These are phyloP conservation scores for Xylaria sp. DNA, from an alignment of 2,329 filamentous ascomycete species.

Conservation along the genomic window DNA sequence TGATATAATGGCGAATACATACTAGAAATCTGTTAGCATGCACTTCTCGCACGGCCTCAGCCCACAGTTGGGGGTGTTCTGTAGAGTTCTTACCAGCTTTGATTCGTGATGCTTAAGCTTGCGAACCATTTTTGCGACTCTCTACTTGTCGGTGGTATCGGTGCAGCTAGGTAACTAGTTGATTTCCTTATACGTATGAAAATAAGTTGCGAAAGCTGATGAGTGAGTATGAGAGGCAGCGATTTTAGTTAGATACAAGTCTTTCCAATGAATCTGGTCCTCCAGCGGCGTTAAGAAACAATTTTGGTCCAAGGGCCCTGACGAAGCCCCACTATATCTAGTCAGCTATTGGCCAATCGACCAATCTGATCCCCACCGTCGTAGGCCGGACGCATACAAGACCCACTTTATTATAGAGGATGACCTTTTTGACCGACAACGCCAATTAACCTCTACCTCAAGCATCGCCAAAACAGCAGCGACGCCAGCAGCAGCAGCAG, in stretches of 20 bases:
- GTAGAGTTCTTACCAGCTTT: slow-evolving; percentile 68
- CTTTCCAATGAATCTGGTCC: not conserved
- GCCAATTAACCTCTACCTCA: slow-evolving; percentile 10
- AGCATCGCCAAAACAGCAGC: slow-evolving; percentile 16
- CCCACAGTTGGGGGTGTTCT: not conserved
- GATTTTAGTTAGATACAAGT: slow-evolving; percentile 2
- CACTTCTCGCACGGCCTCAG: not conserved
- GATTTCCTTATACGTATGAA: not conserved
- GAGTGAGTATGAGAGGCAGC: slow-evolving; percentile 3
- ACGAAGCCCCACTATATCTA: slow-evolving; percentile 4
- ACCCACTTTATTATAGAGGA: slow-evolving; percentile 14
- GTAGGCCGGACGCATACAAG: not conserved
- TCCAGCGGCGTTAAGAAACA: slow-evolving; percentile 27
- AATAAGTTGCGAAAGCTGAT: not conserved
- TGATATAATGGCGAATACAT: slow-evolving; percentile 11
- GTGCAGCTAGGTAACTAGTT: not conserved
- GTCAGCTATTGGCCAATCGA: slow-evolving; percentile 11
- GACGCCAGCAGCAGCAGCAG: slow-evolving; percentile 12
- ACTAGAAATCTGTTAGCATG: slow-evolving; percentile 36
- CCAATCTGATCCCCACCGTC: not conserved
- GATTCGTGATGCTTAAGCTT: slow-evolving; percentile 98
- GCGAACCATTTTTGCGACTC: slow-evolving; percentile 77
- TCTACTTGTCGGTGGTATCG: not conserved
- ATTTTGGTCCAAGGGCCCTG: not conserved
- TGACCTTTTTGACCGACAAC: slow-evolving; percentile 8